Evolutionary conservation across 306 rosid genomes (phyloP).

Genomic region (Citrullus mucosospermus): DNA sequence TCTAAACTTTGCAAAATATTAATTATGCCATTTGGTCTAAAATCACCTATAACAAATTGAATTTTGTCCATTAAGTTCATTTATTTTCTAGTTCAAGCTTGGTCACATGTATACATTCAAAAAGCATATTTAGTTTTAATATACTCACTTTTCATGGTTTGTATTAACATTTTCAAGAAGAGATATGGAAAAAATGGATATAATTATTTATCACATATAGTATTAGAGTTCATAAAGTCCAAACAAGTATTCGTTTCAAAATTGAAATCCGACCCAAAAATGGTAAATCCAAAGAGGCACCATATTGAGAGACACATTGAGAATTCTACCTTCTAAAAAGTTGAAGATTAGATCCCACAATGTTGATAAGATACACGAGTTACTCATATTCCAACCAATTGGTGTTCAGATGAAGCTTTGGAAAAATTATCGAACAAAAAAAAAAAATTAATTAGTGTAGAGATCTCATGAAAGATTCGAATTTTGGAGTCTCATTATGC

Average conservation of each 20-base stretch:
- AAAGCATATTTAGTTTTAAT: not conserved
- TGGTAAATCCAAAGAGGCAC: too few species aligned
- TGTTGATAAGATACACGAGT: too few species aligned
- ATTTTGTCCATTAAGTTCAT: not conserved
- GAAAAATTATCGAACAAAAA: not conserved
- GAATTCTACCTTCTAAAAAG: too few species aligned
- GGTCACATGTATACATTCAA: not conserved
- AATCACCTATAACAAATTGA: not conserved
- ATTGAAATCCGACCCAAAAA: too few species aligned
- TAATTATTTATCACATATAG: not conserved
- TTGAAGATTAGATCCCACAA: too few species aligned
- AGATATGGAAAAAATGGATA: not conserved
- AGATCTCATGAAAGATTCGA: not conserved
- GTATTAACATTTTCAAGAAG: not conserved
- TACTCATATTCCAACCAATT: too few species aligned
- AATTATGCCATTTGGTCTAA: too few species aligned
- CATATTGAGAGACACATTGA: too few species aligned
- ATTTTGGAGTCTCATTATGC: not conserved
- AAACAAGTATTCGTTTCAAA: too few species aligned
- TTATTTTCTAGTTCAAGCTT: not conserved
- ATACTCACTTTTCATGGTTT: not conserved
- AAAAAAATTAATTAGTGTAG: not conserved
- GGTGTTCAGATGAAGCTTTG: too few species aligned
- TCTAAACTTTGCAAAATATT: too few species aligned
- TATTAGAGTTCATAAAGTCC: too few species aligned